Evolutionary conservation across 1,284 basidiomycete genomes (phyloP), one percentile per base, ranked within the genome.

Genomic region (Mycosarcoma maydis): DNA sequence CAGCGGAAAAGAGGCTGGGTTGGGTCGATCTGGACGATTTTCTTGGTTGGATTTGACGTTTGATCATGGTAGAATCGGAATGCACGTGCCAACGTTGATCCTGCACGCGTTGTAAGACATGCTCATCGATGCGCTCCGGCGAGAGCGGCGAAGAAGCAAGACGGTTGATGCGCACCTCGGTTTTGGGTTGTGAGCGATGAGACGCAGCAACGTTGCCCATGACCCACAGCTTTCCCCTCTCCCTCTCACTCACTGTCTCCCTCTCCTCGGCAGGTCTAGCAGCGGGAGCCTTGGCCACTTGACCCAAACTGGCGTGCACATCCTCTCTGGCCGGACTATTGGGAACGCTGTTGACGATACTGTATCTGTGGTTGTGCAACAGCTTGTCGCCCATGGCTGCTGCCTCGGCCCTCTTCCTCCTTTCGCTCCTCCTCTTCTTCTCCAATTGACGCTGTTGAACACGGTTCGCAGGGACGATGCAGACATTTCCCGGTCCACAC

Each of bases 161-260:
- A n/a, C n/a, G n/a, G n/a, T n/a, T n/a, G n/a, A n/a, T n/a, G n/a
- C n/a, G n/a, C n/a, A n/a, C n/a, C n/a, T n/a, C n/a, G n/a, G n/a
- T n/a, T n/a, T n/a, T n/a, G n/a, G n/a, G n/a, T n/a, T 29, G 27
- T 29, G 6, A 29, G 7, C 16, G 33, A 30, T 14, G 9, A 30
- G 33, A 14, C 33, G 36, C 36, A 11, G 33, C 33, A 22, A 69
- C 19, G 29, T 69, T 69, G 13, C 66, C 66, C 47, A 69, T 54
- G 4, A 69, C 43, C 66, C 66, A 69, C 46, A 69, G 40, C 44
- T 42, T 62, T 1, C 59, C 66, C 20, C 46, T 53, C 26, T 56
- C 59, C 16, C 45, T 54, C 23, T 69, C 66, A 1, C 23, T 37
- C 5, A 51, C 54, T n/a, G 58, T 61, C 39, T 62, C 54, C 27